A percentile compares a stretch with the other conserved stretches of the same genome.
phyloP scores from a whole-genome alignment of 192 early-diverging fungal genomes.

The Gamsiella multidivaricata region DNA sequence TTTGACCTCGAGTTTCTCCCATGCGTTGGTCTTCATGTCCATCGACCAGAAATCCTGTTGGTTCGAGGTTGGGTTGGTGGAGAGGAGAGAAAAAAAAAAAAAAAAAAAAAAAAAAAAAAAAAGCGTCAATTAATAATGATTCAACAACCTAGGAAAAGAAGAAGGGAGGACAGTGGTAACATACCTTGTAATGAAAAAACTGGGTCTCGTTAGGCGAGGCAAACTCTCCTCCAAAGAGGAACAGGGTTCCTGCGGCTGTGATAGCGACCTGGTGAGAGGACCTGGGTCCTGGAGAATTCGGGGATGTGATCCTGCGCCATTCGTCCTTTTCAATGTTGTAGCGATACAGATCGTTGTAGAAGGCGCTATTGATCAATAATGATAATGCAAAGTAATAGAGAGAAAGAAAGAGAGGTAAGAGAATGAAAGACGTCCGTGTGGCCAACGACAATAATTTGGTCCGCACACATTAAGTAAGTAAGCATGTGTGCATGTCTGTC shows the following conservation, averaged over 20 bases:
- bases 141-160: no score
- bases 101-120: neutral
- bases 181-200: slow-evolving; percentile 69
- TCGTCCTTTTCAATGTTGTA: slow-evolving; percentile 80
- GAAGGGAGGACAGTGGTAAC: no score
- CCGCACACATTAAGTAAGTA: no score
- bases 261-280: slow-evolving; percentile 75
- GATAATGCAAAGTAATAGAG: no score
- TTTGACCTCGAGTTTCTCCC: slow-evolving; percentile 75
- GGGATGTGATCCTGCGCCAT: slow-evolving; percentile 72
- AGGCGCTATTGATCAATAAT: slow-evolving; percentile 14
- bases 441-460: no score
- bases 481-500: no score
- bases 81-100: neutral
- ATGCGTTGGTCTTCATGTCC: slow-evolving; percentile 71
- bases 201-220: slow-evolving; percentile 70
- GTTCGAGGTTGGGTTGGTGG: neutral
- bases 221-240: slow-evolving; percentile 76
- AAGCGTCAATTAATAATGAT: no score
- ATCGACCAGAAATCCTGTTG: slow-evolving; percentile 79
- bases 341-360: slow-evolving; percentile 77
- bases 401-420: neutral
- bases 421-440: no score
- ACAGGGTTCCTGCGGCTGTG: slow-evolving; percentile 67
- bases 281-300: slow-evolving; percentile 75